Evolutionary conservation across 2,329 filamentous ascomycete genomes (phyloP).

Genomic region (Xylaria polymorpha): DNA sequence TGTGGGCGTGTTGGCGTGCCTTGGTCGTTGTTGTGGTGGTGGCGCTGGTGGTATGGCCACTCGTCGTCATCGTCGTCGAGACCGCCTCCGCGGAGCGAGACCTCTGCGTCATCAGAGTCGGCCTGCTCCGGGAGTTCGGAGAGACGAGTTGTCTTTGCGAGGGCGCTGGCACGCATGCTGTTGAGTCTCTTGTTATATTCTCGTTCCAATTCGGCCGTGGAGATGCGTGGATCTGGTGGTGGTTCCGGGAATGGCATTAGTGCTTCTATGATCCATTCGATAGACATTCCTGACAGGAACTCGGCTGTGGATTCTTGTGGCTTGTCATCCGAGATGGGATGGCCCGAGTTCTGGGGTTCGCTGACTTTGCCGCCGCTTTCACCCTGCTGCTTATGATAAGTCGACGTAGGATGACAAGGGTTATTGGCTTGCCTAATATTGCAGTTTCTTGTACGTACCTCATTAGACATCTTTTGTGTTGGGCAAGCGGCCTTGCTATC

Average conservation of each 20-base stretch:
- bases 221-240: too few relatives aligned
- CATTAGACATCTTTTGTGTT: background rate
- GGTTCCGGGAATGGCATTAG: too few relatives aligned
- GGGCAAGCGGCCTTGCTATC: background rate
- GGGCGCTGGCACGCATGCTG: background rate
- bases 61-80: background rate
- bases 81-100: slow-evolving; percentile 9
- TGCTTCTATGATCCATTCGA: background rate
- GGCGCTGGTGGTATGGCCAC: too few relatives aligned
- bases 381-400: background rate
- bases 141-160: background rate
- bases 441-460: background rate
- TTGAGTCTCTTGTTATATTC: too few relatives aligned
- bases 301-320: background rate
- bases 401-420: background rate
- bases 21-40: too few relatives aligned
- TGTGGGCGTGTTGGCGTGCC: too few relatives aligned
- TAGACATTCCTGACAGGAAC: background rate
- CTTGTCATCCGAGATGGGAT: background rate
- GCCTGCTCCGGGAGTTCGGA: background rate
- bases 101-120: background rate
- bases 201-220: too few relatives aligned
- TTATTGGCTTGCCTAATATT: too few relatives aligned
- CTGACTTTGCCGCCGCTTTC: background rate
- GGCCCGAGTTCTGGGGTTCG: background rate